Base-by-base conservation (phyloP, 2,329 filamentous ascomycete genomes). In the Escovopsis sp. region DNA sequence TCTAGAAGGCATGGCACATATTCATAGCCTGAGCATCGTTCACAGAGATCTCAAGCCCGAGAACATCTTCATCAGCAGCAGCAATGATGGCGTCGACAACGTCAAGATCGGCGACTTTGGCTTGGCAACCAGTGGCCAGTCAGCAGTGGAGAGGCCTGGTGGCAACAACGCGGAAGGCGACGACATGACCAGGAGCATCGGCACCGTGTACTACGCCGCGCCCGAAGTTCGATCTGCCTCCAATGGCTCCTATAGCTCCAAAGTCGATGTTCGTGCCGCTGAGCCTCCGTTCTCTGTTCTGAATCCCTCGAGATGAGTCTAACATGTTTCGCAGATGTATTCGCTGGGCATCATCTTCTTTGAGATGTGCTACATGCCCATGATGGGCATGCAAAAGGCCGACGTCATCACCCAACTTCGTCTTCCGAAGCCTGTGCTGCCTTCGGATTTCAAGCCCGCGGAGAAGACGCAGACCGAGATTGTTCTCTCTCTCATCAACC, bases 21-120 rank as follows among this genome's bases (percentile, higher is more conserved):
- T 98, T 35, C 91, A 98, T 58, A 75, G 80, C 10, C 72, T 89
- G 44, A 87, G 84, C 39, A 94, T 98, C 49, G 91, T 96, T 12
- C 91, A 98, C 58, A 81, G 91, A 8, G 91, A 98, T 58, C 69
- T 98, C 25, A 98, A 98, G 57, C 91, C 91, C 0, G 91, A 96
- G 56, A 98, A 98, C 50, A 81, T 98, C 27, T 98, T 98, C 62
- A 93, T 98, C 49, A 68, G 67, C 31, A 66, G 69, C 33, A 67
- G 71, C 20, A 57, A 67, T 3, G 89, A 96, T 53, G 77, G 82
- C 7, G 74, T 81, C 3, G 85, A 87, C 48, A 91, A 93, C 51
- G 87, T 94, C 32, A 91, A 93, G 50, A 95, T 98, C 51, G 91
- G 91, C 35, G 91, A 98, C 55, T 96, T 98, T 59, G 91, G 91